Conservation (phyloP, 176 grass and related monocot genomes). For the Rhynchospora breviuscula region DNA sequence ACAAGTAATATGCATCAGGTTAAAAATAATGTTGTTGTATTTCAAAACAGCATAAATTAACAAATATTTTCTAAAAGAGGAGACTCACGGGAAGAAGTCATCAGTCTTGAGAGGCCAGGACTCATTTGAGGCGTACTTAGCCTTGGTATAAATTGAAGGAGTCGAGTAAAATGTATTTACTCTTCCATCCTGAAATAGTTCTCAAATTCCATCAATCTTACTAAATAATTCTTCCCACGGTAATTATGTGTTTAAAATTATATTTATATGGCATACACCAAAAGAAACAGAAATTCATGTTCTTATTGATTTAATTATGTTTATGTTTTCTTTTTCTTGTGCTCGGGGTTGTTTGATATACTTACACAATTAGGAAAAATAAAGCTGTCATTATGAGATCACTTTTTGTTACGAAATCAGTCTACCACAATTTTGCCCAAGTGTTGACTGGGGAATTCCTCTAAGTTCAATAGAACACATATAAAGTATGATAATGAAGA, state of each 20-base stretch:
- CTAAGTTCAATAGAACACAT: neutral
- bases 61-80: neutral
- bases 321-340: neutral
- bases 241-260: neutral
- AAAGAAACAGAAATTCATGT: neutral
- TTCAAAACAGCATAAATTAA: neutral
- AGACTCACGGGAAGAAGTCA: slow-evolving; percentile 94
- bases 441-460: neutral
- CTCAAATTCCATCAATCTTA: neutral
- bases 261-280: neutral
- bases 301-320: neutral
- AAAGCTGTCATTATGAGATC: neutral
- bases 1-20: neutral
- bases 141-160: slow-evolving; percentile 96
- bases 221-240: neutral
- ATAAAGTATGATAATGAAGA: neutral
- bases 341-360: neutral
- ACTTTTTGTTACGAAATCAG: neutral
- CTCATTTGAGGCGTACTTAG: slow-evolving; percentile 76
- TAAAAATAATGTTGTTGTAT: neutral
- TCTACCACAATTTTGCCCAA: neutral
- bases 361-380: neutral
- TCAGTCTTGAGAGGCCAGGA: slow-evolving; percentile 87
- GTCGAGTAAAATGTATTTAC: slow-evolving; percentile 96
- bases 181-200: slow-evolving; percentile 71